Percentiles rank a stretch among this genome's conserved stretches.
Conservation (phyloP, 352 stramenopile genomes). For the Pythium graminicola region DNA sequence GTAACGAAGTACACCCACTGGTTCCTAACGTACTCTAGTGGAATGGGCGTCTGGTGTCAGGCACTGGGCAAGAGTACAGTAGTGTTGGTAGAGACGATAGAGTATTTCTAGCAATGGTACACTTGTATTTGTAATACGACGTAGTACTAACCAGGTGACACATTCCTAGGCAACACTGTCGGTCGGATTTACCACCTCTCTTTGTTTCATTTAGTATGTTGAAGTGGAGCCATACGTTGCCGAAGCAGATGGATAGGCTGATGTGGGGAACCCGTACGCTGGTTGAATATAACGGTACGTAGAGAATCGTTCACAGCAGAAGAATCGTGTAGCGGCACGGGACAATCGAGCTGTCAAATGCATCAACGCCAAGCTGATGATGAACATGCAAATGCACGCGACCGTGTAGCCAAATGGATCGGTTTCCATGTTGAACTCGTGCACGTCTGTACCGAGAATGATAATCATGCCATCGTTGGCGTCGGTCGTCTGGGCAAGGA, state of each 20-base stretch:
- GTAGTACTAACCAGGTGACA: too few relatives aligned
- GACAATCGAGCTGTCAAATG: conserved; percentile 40
- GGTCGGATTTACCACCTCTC: too few relatives aligned
- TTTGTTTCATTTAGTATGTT: conserved; percentile 3
- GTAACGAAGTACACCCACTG: neutral
- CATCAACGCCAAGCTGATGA: conserved; percentile 49
- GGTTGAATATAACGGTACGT: conserved; percentile 44
- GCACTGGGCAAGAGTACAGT: too few relatives aligned
- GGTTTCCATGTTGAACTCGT: conserved; percentile 25
- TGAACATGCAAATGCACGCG: conserved; percentile 33
- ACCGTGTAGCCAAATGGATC: conserved; percentile 40
- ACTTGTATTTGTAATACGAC: neutral
- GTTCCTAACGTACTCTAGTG: conserved; percentile 6
- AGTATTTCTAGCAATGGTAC: neutral
- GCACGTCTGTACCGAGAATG: conserved; percentile 22
- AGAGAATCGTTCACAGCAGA: conserved; percentile 60
- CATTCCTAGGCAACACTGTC: too few relatives aligned
- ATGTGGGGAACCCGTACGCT: conserved; percentile 17
- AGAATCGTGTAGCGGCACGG: conserved; percentile 50
- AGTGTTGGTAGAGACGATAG: neutral
- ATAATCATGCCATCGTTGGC: conserved; percentile 18
- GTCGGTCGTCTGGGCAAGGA: conserved; percentile 20
- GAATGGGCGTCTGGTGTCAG: too few relatives aligned
- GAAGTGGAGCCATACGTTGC: conserved; percentile 20
- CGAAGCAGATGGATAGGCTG: conserved; percentile 20